Conservation (phyloP, 495 filamentous ascomycete species). For the Podospora fimiseda region DNA sequence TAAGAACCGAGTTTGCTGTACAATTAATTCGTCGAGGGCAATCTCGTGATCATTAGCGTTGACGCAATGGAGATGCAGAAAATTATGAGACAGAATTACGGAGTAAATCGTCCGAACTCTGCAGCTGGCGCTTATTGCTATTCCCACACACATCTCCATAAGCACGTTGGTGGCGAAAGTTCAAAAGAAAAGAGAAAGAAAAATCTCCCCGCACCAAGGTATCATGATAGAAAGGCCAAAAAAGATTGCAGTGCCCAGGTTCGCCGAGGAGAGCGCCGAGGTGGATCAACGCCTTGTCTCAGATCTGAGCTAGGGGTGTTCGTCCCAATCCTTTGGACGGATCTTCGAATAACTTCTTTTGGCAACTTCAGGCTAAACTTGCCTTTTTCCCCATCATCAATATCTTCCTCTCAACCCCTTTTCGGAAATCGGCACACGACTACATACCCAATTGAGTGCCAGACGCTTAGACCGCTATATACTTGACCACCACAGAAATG, state of each 20-base stretch:
- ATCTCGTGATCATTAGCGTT: too few species aligned
- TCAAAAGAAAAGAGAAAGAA: background rate
- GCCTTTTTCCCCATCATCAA: background rate
- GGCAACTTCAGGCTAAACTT: constrained; percentile 4
- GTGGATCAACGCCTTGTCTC: constrained; percentile 1
- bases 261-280: constrained; percentile 3
- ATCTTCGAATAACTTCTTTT: background rate
- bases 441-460: background rate
- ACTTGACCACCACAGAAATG: background rate
- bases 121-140: too few species aligned
- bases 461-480: too few species aligned
- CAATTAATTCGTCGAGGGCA: too few species aligned
- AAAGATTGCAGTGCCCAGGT: background rate
- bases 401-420: background rate
- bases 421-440: background rate
- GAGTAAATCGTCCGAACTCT: background rate
- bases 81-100: too few species aligned
- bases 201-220: background rate
- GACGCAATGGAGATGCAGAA: too few species aligned
- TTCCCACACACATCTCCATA: too few species aligned
- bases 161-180: too few species aligned
- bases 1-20: too few species aligned
- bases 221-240: background rate
- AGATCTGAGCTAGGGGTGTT: background rate
- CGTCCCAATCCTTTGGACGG: background rate